Percentiles rank a stretch among this genome's conserved stretches.
These are phyloP conservation scores for Suhomyces taliae DNA, from an alignment of 1,139 yeast genomes.

Conservation along the genomic window DNA sequence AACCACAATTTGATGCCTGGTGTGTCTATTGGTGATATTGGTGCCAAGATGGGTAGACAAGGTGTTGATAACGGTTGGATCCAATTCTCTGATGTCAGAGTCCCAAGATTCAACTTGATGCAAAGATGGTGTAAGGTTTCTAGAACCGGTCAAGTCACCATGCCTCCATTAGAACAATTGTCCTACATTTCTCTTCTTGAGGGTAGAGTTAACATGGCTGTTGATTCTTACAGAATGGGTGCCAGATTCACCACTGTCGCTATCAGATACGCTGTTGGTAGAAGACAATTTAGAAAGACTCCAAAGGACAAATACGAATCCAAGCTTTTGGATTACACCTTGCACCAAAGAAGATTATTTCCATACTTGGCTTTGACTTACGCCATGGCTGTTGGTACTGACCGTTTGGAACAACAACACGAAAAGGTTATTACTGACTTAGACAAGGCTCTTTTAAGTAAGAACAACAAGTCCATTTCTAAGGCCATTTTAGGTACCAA, in stretches of 20 bases:
- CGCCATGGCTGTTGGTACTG: slow-evolving; percentile 74
- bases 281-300: slow-evolving; percentile 73
- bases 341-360: slow-evolving; percentile 82
- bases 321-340: slow-evolving; percentile 76
- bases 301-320: slow-evolving; percentile 42
- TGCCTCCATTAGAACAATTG: slow-evolving; percentile 82
- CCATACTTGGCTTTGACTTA: slow-evolving; percentile 82
- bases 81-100: slow-evolving; percentile 76
- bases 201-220: slow-evolving; percentile 88
- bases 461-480: slow-evolving; percentile 42
- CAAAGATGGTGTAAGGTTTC: slow-evolving; percentile 77
- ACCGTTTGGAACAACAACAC: slow-evolving; percentile 58
- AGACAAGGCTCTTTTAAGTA: slow-evolving; percentile 51
- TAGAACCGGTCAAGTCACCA: slow-evolving; percentile 64
- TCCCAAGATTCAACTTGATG: slow-evolving; percentile 82
- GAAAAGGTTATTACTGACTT: slow-evolving; percentile 52
- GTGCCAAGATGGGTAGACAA: slow-evolving; percentile 90
- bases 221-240: slow-evolving; percentile 78
- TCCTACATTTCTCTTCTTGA: slow-evolving; percentile 84
- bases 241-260: slow-evolving; percentile 84
- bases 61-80: slow-evolving; percentile 95
- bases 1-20: slow-evolving; percentile 75
- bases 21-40: slow-evolving; percentile 84
- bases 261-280: slow-evolving; percentile 81
- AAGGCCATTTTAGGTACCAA: slow-evolving; percentile 65